Conservation (phyloP, 768 basidiomycete genomes). For the Pholiota molesta region DNA sequence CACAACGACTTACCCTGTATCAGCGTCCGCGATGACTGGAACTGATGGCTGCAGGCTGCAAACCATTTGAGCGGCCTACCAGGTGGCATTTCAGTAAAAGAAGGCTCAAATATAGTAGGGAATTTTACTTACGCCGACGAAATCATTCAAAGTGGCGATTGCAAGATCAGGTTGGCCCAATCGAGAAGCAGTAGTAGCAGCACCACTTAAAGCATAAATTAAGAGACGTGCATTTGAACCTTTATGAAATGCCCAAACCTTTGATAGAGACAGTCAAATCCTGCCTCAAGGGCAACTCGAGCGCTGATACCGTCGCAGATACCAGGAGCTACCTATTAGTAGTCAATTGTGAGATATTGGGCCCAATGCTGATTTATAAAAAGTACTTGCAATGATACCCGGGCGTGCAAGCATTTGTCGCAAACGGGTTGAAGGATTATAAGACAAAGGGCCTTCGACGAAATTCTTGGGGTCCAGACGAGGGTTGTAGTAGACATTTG, state of each 20-base stretch:
- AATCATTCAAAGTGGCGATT: conserved; percentile 78
- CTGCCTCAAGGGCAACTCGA: conserved; percentile 72
- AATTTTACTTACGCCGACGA: conserved; percentile 55
- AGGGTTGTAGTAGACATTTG: conserved; percentile 57
- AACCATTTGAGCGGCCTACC: conserved; percentile 72
- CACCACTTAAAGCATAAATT: conserved; percentile 48
- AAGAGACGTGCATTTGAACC: no score
- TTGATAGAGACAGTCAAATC: conserved; percentile 77
- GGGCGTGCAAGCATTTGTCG: conserved; percentile 71
- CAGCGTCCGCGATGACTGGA: conserved; percentile 79
- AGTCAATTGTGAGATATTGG: not conserved
- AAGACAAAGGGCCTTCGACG: conserved; percentile 67
- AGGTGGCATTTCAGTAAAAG: no score
- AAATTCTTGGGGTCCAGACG: conserved; percentile 74
- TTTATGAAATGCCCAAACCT: conserved; percentile 36
- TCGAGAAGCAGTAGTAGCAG: conserved; percentile 79
- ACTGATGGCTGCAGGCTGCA: conserved; percentile 63
- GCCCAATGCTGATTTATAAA: not conserved
- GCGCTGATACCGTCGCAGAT: conserved; percentile 78
- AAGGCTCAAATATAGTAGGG: not conserved
- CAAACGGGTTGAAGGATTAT: conserved; percentile 69
- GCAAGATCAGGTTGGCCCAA: conserved; percentile 78
- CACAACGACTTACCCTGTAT: conserved; percentile 73
- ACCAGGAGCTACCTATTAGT: conserved; percentile 64
- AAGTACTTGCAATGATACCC: conserved; percentile 65